Evolutionary conservation across 306 rosid species (phyloP), one percentile per base, ranked within the genome.

Genomic region (Myrica gale): DNA sequence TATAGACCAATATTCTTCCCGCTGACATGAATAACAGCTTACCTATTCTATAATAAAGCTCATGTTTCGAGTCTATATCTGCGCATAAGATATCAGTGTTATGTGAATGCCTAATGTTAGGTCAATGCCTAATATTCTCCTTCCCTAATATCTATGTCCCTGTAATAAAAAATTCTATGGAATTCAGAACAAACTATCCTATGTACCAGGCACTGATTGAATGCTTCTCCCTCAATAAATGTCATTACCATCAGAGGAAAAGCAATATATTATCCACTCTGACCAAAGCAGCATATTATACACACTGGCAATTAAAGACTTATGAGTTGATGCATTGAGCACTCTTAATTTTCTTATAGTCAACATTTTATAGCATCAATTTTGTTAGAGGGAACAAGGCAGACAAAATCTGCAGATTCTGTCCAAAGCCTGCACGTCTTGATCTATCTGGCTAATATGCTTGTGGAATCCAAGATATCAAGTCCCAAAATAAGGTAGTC

Each of bases 361-460:
- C 44, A 21, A n/a, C 61, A 61, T 61, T 61, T 61, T 61, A 13
- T 32, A 32, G 67, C 43, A 61, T 61, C 67, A 61, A 21, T 32
- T 57, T 32, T 26, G 67, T 32, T 11, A 0, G 17, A 61, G 43
- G 67, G 67, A 61, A 12, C 7, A 42, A 32, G 11, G 41, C 32
- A 32, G 7, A 23, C 11, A 61, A 5, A 23, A 32, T 32, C 17
- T 61, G 26, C 9, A 3, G 41, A 60, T 32, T 61, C 15, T 23
- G 67, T 32, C 44, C 67, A 61, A 32, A 61, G 9, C 67, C 43
- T 12, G 56, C 7, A 26, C 32, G 44, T 26, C 43, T 61, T 26
- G 1, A 61, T 32, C 44, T 32, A 32, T 32, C 12, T 61, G 37
- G 11, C 42, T n/a, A 26, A 26, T 5, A 32, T 61, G 67, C 43